These are phyloP conservation scores for Chaetomium fimeti DNA, from an alignment of 495 filamentous ascomycete genomes.

Conservation along the genomic window DNA sequence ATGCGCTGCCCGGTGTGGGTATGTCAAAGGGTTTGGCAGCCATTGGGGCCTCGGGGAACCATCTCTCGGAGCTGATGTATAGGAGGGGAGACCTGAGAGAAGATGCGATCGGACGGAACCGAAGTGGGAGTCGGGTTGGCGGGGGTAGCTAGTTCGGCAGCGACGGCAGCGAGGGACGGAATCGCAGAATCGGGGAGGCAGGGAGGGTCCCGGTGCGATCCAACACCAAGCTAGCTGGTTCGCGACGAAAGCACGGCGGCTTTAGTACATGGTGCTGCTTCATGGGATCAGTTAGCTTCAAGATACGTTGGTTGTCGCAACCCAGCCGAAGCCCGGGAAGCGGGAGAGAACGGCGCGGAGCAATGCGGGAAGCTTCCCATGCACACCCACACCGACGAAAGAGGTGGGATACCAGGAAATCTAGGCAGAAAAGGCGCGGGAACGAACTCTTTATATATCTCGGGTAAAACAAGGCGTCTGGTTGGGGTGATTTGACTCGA, in stretches of 20 bases:
- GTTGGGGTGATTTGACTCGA: not conserved
- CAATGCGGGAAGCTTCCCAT: conserved; percentile 17
- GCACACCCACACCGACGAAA: not conserved
- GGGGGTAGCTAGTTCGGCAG: conserved; percentile 7
- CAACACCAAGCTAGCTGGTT: conserved; percentile 41
- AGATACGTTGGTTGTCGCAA: conserved; percentile 24
- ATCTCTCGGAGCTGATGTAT: conserved; percentile 33
- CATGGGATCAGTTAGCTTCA: conserved; percentile 34
- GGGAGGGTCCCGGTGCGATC: conserved; percentile 27
- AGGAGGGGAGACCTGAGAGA: not conserved
- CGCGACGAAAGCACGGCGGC: conserved; percentile 35
- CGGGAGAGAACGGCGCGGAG: conserved; percentile 15
- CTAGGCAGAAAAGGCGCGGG: conserved; percentile 19
- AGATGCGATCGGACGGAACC: not conserved
- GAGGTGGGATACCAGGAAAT: not conserved
- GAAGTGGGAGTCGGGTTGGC: conserved; percentile 3
- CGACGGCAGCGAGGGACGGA: conserved; percentile 3
- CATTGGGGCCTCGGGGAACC: conserved; percentile 44
- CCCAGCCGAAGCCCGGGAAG: conserved; percentile 14
- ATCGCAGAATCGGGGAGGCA: conserved; percentile 7
- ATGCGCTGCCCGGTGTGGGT: conserved; percentile 42
- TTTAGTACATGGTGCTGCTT: conserved; percentile 48
- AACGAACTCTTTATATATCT: conserved; percentile 22
- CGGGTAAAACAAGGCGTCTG: not conserved
- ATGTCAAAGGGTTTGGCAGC: conserved; percentile 47